phyloP scores from a whole-genome alignment of 1,284 basidiomycete species.

The Agroathelia rolfsii region DNA sequence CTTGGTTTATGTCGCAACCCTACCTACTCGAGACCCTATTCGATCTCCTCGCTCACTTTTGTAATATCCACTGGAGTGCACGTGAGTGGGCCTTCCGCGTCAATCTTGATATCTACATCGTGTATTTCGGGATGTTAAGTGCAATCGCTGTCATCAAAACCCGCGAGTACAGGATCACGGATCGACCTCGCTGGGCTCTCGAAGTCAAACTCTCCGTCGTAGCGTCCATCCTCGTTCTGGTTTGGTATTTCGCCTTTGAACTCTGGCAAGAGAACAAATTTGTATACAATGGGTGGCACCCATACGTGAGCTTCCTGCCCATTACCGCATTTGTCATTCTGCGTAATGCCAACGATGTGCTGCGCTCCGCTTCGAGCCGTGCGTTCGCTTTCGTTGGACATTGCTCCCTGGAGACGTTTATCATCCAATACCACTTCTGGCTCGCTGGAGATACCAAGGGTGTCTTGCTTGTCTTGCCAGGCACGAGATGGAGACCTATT shows the following conservation, averaged over 20 bases:
- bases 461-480: constrained; percentile 70
- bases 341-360: constrained; percentile 62
- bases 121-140: constrained; percentile 77
- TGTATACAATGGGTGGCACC: constrained; percentile 78
- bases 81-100: constrained; percentile 82
- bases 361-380: constrained; percentile 61
- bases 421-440: constrained; percentile 87
- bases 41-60: constrained; percentile 49
- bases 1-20: constrained; percentile 54
- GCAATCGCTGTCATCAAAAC: constrained; percentile 69
- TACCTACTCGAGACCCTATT: constrained; percentile 63
- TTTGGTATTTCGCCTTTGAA: constrained; percentile 81
- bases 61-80: constrained; percentile 74
- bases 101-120: constrained; percentile 79
- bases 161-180: constrained; percentile 62
- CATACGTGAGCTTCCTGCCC: constrained; percentile 75
- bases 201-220: constrained; percentile 37
- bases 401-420: constrained; percentile 80
- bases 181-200: constrained; percentile 57
- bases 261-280: constrained; percentile 69
- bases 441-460: constrained; percentile 82
- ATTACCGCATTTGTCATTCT: constrained; percentile 66
- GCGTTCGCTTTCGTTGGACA: constrained; percentile 75
- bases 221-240: constrained; percentile 40
- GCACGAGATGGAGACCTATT: constrained; percentile 57